Evolutionary conservation across 1,139 yeast genomes (phyloP), one percentile per base, ranked within the genome.

Genomic region (Lodderomyces oxycetoniae): DNA sequence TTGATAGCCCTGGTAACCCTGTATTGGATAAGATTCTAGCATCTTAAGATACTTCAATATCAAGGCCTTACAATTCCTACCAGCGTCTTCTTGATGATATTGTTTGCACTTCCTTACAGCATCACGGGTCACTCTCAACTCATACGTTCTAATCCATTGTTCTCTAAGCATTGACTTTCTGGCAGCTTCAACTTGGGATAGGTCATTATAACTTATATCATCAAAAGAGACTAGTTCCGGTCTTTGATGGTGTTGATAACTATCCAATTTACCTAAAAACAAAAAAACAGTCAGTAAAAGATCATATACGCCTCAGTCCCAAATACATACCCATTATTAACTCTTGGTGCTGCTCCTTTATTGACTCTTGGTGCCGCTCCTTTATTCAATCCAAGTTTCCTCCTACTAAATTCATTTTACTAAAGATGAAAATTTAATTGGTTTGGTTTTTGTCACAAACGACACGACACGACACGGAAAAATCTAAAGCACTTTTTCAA

Each of bases 161-260:
- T 85, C 94, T 57, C 88, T 77, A 39, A 83, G 52, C 74, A 83
- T 69, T 29, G 91, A 74, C 45, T 75, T 77, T 65, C 88, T 86
- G 20, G 95, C 95, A 34, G 73, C 67, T 37, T 77, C 75, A 33
- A 85, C 74, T 45, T 78, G 79, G 24, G 67, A 61, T 42, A 73
- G 70, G 59, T 84, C 78, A 49, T 72, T 72, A 59, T 85, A 85
- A 62, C 82, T 85, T 43, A 85, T 82, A 47, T 80, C 87, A 61
- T 85, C 94, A 52, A 85, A 85, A 26, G 94, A 84, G 43, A 83
- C 91, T 50, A 77, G 70, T 49, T 81, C 86, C 35, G 86, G 80
- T 62, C 86, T 74, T 49, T 63, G 61, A 59, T 81, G 84, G 57
- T 66, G 66, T 33, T 56, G 63, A 56, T 67, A 68, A 43, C 57